Evolutionary conservation across 169 alveolate genomes (phyloP), one percentile per base, ranked within the genome.

Genomic region (Plasmodium malariae): DNA sequence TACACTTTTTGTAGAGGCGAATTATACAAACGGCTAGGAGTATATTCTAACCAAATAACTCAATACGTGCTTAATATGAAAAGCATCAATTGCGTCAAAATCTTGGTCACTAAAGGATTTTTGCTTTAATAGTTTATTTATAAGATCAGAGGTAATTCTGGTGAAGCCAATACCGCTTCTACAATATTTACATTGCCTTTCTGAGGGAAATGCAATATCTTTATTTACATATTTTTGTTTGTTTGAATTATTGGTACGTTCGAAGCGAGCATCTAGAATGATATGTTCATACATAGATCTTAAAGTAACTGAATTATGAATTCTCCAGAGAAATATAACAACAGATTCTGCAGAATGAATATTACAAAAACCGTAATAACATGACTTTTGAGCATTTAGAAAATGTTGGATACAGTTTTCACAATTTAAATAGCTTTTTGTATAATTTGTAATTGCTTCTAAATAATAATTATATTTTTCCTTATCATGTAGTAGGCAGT

Each of bases 321-420:
- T 76, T 76, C 89, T 76, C 89, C 89, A 76, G 5, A 76, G 34
- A 62, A 60, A 76, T 5, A 76, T 76, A 11, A 76, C 74, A 21
- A 76, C 7, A 0, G 89, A 76, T 76, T 76, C 78, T 48, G 89
- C 89, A 43, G 89, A 76, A 32, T 76, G 76, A 14, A 76, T 76
- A 36, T 76, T 76, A 17, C 89, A 76, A 62, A 62, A 76, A 7
- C 89, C 89, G 30, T 62, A 76, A 55, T 59, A 60, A 36, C 89
- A 76, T 14, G 54, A 76, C 51, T 76, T 67, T 32, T 76, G 89
- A 5, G 89, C 89, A 34, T 62, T 45, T 28, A 76, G 11, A 76
- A 76, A 76, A 67, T 76, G 89, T 21, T 63, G 43, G 9, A 60
- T 40, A 51, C 89, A 76, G 24, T 67, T 76, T 60, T 63, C 49